These are phyloP conservation scores for Gossypium herbaceum DNA, from an alignment of 345 rosid species.

Conservation along the genomic window DNA sequence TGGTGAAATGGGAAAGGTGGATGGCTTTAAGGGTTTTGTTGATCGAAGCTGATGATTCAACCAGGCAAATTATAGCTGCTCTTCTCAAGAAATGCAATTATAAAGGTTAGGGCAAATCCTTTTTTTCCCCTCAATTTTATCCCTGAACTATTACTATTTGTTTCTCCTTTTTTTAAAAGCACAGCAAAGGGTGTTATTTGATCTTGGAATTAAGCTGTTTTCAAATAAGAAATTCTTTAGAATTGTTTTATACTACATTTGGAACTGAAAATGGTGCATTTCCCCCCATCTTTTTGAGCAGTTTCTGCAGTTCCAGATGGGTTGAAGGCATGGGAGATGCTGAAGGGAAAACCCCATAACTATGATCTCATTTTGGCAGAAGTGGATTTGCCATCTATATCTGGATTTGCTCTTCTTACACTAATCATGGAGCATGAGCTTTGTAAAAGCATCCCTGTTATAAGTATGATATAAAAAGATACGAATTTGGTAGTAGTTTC, in stretches of 20 bases:
- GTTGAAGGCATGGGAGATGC: constrained; percentile 90
- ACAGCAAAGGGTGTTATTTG: no score
- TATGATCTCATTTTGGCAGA: constrained; percentile 85
- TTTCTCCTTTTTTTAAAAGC: not conserved
- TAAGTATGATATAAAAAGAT: constrained; percentile 49
- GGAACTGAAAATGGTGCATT: constrained; percentile 8
- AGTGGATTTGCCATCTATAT: constrained; percentile 82
- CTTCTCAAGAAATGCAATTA: constrained; percentile 87
- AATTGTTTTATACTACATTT: not conserved
- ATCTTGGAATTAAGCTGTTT: no score
- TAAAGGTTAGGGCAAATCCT: constrained; percentile 43
- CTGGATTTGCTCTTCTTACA: constrained; percentile 82
- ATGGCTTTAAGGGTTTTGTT: constrained; percentile 69
- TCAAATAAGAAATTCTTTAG: not conserved
- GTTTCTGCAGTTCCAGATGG: constrained; percentile 87
- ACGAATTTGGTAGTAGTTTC: not conserved
- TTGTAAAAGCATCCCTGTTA: constrained; percentile 91
- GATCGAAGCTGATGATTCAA: constrained; percentile 93
- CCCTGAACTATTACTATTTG: no score
- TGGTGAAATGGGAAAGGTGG: constrained; percentile 61
- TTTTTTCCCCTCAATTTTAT: no score
- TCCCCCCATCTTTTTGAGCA: constrained; percentile 31
- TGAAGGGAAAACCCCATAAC: constrained; percentile 54
- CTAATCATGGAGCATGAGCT: constrained; percentile 84
- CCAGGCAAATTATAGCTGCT: constrained; percentile 84